Conservation (phyloP, 164 flowering plant genomes). For the Chloranthus sessilifolius region DNA sequence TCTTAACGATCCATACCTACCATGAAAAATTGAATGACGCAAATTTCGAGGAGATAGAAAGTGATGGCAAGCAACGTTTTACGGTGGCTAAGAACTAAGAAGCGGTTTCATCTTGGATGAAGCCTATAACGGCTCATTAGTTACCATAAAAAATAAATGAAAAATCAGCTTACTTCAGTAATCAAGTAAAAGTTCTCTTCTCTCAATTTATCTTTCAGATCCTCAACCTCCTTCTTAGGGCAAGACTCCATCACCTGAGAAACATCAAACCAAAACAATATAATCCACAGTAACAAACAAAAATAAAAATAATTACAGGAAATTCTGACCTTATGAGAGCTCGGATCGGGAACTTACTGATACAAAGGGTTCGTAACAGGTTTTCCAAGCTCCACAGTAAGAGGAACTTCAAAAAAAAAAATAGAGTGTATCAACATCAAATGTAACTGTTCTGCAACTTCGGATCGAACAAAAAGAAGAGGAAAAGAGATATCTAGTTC, state of each 20-base stretch:
- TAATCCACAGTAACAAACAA: neutral
- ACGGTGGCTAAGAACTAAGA: no score
- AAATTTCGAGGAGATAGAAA: no score
- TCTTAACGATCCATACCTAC: no score
- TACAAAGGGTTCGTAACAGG: conserved; percentile 58
- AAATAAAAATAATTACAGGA: neutral
- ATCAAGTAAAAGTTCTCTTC: conserved; percentile 82
- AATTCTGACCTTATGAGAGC: conserved; percentile 41
- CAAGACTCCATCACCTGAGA: conserved; percentile 80
- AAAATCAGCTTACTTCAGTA: conserved; percentile 62
- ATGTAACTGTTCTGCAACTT: neutral
- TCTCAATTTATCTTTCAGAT: conserved; percentile 43
- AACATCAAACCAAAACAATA: neutral
- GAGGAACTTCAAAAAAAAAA: conserved; percentile 44
- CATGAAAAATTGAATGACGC: no score
- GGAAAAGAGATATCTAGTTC: neutral
- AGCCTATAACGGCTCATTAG: no score
- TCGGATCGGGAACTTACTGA: conserved; percentile 51
- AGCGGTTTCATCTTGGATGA: no score
- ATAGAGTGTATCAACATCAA: neutral
- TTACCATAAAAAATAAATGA: neutral
- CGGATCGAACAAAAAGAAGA: neutral
- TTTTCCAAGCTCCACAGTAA: conserved; percentile 43
- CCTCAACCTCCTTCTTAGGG: conserved; percentile 47
- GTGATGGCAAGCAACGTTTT: no score